Conservation (phyloP, 768 basidiomycete genomes). For the Fomitopsis serialis region DNA sequence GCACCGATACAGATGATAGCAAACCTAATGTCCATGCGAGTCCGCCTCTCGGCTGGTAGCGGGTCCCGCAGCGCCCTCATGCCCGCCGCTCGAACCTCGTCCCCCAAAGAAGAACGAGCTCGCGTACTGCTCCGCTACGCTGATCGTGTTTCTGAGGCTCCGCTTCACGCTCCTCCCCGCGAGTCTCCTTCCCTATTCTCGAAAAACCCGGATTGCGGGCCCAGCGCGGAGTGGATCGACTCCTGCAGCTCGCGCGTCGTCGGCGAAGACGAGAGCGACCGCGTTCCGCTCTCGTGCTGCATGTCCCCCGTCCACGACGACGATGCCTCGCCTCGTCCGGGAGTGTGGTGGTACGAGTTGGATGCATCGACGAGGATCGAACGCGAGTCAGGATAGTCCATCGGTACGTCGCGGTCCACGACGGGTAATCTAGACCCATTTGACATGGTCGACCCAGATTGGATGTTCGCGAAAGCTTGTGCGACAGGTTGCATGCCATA, state of each 20-base stretch:
- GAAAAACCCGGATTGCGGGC: conserved; percentile 7
- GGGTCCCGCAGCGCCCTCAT: conserved; percentile 16
- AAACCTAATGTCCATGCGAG: conserved; percentile 13
- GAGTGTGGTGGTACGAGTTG: conserved; percentile 13
- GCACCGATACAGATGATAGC: neutral
- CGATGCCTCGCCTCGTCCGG: conserved; percentile 6
- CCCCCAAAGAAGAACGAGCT: conserved; percentile 64
- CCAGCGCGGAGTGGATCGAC: conserved; percentile 30
- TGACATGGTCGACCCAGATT: neutral
- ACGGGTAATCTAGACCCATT: neutral
- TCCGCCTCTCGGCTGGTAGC: conserved; percentile 15
- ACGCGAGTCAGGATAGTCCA: conserved; percentile 7
- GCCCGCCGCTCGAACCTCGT: conserved; percentile 11
- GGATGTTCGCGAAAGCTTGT: neutral
- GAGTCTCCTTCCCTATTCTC: conserved; percentile 29
- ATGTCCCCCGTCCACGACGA: conserved; percentile 8
- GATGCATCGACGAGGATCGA: conserved; percentile 19
- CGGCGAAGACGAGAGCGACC: conserved; percentile 24
- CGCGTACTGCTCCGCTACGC: conserved; percentile 66
- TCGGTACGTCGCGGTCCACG: conserved; percentile 4
- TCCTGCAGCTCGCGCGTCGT: conserved; percentile 37
- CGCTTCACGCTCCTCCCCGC: conserved; percentile 60
- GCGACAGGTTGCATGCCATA: neutral
- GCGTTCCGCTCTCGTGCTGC: conserved; percentile 12
- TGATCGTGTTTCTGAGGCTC: conserved; percentile 61